A percentile compares a stretch with the other conserved stretches of the same genome.
These are phyloP conservation scores for Isabelozyma gotoi DNA, from an alignment of 805 yeast genomes.

Conservation along the genomic window DNA sequence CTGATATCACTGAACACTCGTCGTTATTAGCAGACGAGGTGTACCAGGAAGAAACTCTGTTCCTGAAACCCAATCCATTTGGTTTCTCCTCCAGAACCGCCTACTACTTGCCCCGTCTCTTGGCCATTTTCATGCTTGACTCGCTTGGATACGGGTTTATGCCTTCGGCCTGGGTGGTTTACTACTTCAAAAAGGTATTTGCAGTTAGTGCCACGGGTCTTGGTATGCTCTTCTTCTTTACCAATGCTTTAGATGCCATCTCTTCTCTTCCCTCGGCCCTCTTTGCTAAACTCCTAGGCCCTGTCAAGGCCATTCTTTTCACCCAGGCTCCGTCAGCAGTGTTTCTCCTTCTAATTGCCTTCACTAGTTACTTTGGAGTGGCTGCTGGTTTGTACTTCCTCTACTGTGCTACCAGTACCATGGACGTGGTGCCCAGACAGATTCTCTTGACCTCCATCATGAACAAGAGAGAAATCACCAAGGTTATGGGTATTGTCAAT, in stretches of 20 bases:
- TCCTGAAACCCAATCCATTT: constrained; percentile 6
- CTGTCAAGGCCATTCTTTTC: constrained; percentile 69
- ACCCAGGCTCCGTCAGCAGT: constrained; percentile 80
- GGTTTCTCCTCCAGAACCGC: constrained; percentile 45
- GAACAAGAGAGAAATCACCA: constrained; percentile 61
- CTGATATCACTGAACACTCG: constrained; percentile 4
- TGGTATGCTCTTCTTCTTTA: constrained; percentile 66
- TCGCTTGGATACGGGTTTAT: constrained; percentile 87
- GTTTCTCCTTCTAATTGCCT: constrained; percentile 47
- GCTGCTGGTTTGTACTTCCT: constrained; percentile 55
- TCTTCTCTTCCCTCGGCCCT: constrained; percentile 78
- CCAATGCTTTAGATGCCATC: constrained; percentile 61
- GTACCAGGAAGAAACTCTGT: constrained; percentile 5
- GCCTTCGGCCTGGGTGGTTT: constrained; percentile 87
- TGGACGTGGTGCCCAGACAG: constrained; percentile 94
- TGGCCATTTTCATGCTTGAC: constrained; percentile 74
- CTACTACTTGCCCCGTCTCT: constrained; percentile 45
- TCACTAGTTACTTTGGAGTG: constrained; percentile 25
- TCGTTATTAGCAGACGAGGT: constrained; percentile 6
- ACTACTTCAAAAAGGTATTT: constrained; percentile 66
- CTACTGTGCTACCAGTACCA: constrained; percentile 65
- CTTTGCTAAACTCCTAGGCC: constrained; percentile 68
- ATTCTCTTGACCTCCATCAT: constrained; percentile 70
- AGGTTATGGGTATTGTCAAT: constrained; percentile 82
- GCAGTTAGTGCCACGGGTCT: constrained; percentile 52